A percentile compares a stretch with the other conserved stretches of the same genome.
Evolutionary conservation across 202 grass and related monocot genomes (phyloP).

Genomic region (Saccharum hybrid): DNA sequence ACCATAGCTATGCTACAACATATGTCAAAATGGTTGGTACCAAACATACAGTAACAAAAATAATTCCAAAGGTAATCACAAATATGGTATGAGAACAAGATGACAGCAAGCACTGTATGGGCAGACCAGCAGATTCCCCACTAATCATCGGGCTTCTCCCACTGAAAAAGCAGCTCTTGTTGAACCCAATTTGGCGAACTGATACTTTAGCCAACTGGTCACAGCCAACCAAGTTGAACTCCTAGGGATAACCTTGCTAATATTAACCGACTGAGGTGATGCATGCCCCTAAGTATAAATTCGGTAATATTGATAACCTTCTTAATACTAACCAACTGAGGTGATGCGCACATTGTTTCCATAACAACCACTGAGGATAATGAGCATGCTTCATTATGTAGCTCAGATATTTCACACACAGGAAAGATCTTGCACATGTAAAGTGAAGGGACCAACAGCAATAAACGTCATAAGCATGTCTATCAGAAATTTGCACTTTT

Average conservation of each 20-base stretch:
- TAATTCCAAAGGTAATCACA: conserved; percentile 18
- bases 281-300: too few relatives aligned
- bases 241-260: too few relatives aligned
- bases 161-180: too few relatives aligned
- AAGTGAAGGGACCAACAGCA: not conserved
- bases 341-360: not conserved
- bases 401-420: conserved; percentile 31
- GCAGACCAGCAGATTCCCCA: too few relatives aligned
- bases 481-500: conserved; percentile 12
- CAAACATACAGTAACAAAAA: not conserved
- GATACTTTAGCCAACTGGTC: too few relatives aligned
- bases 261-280: too few relatives aligned
- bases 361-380: not conserved
- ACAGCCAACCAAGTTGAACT: too few relatives aligned
- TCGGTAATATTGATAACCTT: too few relatives aligned
- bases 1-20: not conserved
- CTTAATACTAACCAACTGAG: not conserved
- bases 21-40: not conserved
- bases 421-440: conserved; percentile 26
- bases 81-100: too few relatives aligned
- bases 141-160: too few relatives aligned
- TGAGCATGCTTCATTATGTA: conserved; percentile 15
- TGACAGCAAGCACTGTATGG: too few relatives aligned
- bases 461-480: not conserved
- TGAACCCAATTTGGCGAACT: too few relatives aligned